phyloP scores from a whole-genome alignment of 2,329 filamentous ascomycete genomes.

The Clarireedia hainanense region DNA sequence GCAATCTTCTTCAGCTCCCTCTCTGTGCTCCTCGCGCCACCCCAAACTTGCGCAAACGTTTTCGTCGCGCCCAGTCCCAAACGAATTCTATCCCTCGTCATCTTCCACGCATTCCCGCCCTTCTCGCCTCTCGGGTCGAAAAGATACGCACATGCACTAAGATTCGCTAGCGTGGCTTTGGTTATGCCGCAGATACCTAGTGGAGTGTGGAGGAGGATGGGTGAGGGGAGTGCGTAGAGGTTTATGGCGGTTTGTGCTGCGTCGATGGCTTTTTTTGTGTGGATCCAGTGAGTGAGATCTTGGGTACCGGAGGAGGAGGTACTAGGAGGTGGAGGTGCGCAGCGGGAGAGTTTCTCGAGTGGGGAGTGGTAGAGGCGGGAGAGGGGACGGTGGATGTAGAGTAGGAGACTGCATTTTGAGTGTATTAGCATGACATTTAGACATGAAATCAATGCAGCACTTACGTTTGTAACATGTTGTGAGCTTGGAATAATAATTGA shows the following conservation, averaged over 20 bases:
- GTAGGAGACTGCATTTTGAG: constrained; percentile 10
- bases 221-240: constrained; percentile 46
- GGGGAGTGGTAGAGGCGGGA: constrained; percentile 20
- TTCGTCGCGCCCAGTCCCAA: constrained; percentile 53
- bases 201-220: constrained; percentile 47
- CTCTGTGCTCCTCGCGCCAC: constrained; percentile 46
- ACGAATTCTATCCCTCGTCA: constrained; percentile 44
- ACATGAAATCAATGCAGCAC: constrained; percentile 8
- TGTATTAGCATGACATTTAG: background rate
- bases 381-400: constrained; percentile 22
- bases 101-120: constrained; percentile 31
- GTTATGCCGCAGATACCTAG: constrained; percentile 50
- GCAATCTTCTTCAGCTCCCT: constrained; percentile 33
- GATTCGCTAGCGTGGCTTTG: constrained; percentile 48
- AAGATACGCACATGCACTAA: constrained; percentile 50
- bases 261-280: constrained; percentile 53
- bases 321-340: constrained; percentile 14
- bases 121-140: constrained; percentile 22
- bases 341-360: constrained; percentile 16
- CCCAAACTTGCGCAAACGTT: constrained; percentile 47
- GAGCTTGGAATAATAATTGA: constrained; percentile 32
- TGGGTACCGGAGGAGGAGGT: constrained; percentile 5
- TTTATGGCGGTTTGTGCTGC: constrained; percentile 49
- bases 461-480: constrained; percentile 32
- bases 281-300: constrained; percentile 25